Conservation (phyloP, 2,329 filamentous ascomycete genomes). For the Blumeria hordei region DNA sequence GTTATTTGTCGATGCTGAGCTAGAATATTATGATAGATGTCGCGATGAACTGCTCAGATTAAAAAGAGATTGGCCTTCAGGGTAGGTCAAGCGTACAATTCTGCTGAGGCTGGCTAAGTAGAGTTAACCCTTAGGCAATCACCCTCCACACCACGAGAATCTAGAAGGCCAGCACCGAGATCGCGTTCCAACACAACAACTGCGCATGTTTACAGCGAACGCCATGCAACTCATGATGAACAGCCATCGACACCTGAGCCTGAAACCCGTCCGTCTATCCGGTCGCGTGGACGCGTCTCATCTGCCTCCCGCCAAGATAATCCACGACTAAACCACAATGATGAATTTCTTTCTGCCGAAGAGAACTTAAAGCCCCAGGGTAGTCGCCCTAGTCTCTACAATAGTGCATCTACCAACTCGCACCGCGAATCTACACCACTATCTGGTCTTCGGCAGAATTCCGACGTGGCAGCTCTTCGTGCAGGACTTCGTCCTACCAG, state of each 20-base stretch:
- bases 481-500: conserved; percentile 15
- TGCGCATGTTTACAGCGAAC: conserved; percentile 35
- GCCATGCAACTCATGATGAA: conserved; percentile 29
- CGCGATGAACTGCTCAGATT: conserved; percentile 54
- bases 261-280: conserved; percentile 23
- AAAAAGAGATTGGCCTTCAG: conserved; percentile 43
- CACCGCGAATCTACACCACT: conserved; percentile 25
- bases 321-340: conserved; percentile 6
- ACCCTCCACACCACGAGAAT: conserved; percentile 8
- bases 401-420: conserved; percentile 25
- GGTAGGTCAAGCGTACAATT: conserved; percentile 18
- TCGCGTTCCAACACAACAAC: conserved; percentile 41
- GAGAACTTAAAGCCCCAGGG: conserved; percentile 21
- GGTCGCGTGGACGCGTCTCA: conserved; percentile 17
- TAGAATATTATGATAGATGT: conserved; percentile 79
- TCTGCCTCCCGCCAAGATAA: conserved; percentile 9
- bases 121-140: conserved; percentile 7
- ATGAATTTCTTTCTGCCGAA: conserved; percentile 9
- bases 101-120: not conserved
- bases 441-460: conserved; percentile 24
- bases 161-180: conserved; percentile 13
- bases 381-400: conserved; percentile 30
- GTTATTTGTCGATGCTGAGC: conserved; percentile 64
- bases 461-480: conserved; percentile 19
- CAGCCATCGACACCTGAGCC: conserved; percentile 20